These are phyloP conservation scores for Fusarium irregulare DNA, from an alignment of 2,329 filamentous ascomycete genomes.

Conservation along the genomic window DNA sequence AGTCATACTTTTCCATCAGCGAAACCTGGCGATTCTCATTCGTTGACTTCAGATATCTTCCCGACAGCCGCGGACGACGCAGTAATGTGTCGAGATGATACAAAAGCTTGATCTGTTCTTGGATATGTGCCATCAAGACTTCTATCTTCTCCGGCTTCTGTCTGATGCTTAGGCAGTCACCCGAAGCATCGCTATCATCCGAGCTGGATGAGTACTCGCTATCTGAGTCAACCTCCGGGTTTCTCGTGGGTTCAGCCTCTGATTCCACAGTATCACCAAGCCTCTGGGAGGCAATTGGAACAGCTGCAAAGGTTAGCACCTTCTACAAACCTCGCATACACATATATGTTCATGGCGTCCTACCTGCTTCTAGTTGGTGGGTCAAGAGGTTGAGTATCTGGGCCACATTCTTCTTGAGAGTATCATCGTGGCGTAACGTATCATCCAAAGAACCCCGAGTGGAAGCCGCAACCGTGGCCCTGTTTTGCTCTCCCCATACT, in stretches of 20 bases:
- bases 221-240: too few species aligned
- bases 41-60: neutral
- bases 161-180: accelerated
- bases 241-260: too few species aligned
- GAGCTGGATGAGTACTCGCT: neutral
- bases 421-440: accelerated
- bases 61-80: neutral
- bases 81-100: neutral
- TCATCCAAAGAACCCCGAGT: neutral
- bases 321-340: too few species aligned
- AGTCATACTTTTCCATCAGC: neutral
- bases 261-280: too few species aligned
- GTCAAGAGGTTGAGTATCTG: neutral
- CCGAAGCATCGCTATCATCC: accelerated
- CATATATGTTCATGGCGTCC: too few species aligned
- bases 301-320: too few species aligned
- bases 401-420: neutral
- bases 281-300: too few species aligned
- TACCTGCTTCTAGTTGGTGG: neutral
- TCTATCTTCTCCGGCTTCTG: accelerated
- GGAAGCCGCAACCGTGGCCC: accelerated
- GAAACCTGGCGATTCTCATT: neutral
- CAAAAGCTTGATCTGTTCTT: neutral
- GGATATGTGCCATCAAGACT: neutral
- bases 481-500: neutral